Conservation (phyloP, 83 land plant species). For the Thuja plicata region DNA sequence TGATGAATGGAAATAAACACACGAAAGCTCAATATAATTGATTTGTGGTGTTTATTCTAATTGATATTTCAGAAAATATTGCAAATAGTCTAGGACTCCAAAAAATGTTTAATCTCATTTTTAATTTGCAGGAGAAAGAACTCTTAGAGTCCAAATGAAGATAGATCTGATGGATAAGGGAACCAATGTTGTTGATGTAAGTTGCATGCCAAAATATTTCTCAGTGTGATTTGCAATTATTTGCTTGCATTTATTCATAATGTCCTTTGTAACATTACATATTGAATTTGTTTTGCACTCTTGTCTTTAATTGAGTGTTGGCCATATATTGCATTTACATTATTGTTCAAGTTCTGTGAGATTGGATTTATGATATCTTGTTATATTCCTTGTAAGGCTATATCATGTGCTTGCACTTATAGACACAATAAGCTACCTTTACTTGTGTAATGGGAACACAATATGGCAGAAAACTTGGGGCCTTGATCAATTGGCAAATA, state of each 20-base stretch:
- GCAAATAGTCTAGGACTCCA: neutral
- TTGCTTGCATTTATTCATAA: neutral
- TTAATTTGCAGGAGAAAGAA: conserved; percentile 65
- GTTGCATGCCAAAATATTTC: conserved; percentile 6
- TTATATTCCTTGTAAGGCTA: neutral
- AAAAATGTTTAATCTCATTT: neutral
- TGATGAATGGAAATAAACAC: neutral
- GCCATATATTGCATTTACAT: neutral
- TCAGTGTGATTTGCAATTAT: neutral
- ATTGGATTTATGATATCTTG: neutral
- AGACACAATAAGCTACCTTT: neutral
- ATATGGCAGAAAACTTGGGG: neutral
- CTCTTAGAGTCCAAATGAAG: conserved; percentile 85
- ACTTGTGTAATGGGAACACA: neutral
- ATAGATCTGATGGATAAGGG: conserved; percentile 88
- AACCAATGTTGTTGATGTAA: conserved; percentile 79
- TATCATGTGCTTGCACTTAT: neutral
- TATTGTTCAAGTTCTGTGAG: neutral
- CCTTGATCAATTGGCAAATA: neutral
- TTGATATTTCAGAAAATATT: neutral
- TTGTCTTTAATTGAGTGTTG: neutral
- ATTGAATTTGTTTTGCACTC: neutral
- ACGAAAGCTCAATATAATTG: neutral
- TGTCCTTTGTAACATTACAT: neutral
- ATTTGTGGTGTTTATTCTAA: neutral